Evolutionary conservation across 2,329 filamentous ascomycete species (phyloP), one percentile per base, ranked within the genome.

Genomic region (Paracoccidioides brasiliensis): DNA sequence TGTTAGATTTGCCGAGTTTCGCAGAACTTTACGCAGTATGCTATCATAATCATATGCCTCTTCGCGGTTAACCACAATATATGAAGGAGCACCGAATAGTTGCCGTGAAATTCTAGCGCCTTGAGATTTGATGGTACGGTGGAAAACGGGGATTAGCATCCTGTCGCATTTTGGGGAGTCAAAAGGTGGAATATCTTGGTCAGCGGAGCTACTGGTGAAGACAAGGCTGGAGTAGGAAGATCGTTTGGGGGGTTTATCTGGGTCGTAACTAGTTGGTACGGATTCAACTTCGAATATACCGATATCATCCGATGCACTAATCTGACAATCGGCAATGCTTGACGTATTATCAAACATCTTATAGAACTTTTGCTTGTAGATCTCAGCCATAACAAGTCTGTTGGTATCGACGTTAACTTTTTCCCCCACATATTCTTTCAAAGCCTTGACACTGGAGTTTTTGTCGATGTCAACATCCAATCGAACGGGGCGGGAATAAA

Each of bases 291-390:
- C 91, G 64, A 86, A 85, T 33, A 89, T 79, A 9, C 80, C 81
- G 49, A 87, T 75, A 55, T 86, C 80, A 56, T 86, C 86, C 28
- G 72, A 74, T 0, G 66, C 60, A 30, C 75, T 70, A 54, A 96
- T 90, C 52, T 73, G 74, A 50, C 84, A 81, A 55, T 95, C 90
- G 0, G 83, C 82, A 8, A 90, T 82, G 6, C 76, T 74, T 35
- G 78, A 77, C 6, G 73, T 74, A 63, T 96, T 87, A 30, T 88
- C 80, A 61, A 93, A 90, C 52, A 88, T 79, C 66, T 90, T 91
- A 76, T 90, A 97, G 69, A 96, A 90, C 62, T 85, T 89, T 62
- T 82, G 77, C 62, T 82, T 86, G 68, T 88, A 95, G 52, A 94
- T 82, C 64, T 98, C 93, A 0, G 82, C 84, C 12, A 84, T 83